Base-by-base conservation (phyloP, 2,329 filamentous ascomycete species). In the Hirsutella rhossiliensis region DNA sequence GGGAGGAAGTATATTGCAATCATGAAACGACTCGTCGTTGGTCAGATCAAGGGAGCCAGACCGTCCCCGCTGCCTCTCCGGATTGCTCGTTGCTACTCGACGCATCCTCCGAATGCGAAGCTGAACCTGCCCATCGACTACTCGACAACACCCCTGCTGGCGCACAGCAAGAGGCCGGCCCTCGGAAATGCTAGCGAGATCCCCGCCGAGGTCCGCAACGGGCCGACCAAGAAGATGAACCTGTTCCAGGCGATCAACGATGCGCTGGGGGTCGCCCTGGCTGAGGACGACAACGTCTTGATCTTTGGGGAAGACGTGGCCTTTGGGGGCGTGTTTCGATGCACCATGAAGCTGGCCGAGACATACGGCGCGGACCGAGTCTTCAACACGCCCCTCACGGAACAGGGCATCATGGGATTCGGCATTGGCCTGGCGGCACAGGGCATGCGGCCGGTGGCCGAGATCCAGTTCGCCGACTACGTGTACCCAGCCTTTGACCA, bases 261-360 rank as follows among this genome's bases (percentile, higher is more conserved):
- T 51, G 89, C 90, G 11, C 73, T 98, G 19, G 78, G 84, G 19
- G 85, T 83, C 47, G 87, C 90, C 20, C 73, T 98, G 27, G 78
- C 83, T 15, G 78, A 82, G 31, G 89, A 96, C 55, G 87, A 94
- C 50, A 80, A 82, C 17, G 87, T 95, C 19, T 69, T 97, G 45
- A 74, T 98, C 11, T 98, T 98, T 56, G 92, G 92, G 37, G 92
- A 98, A 64, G 92, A 98, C 59, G 88, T 98, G 8, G 87, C 92
- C 13, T 98, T 98, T 51, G 92, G 92, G 37, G 92, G 92, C 43
- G 92, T 98, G 15, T 98, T 98, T 59, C 78, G 92, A 45, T 96
- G 88, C 65, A 90, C 87, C 29, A 90, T 92, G 80, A 87, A 89
- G 54, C 73, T 98, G 15, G 80, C 87, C 29, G 84, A 88, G 49